Conservation (phyloP, 75 land plant species). For the Cryptomeria japonica region DNA sequence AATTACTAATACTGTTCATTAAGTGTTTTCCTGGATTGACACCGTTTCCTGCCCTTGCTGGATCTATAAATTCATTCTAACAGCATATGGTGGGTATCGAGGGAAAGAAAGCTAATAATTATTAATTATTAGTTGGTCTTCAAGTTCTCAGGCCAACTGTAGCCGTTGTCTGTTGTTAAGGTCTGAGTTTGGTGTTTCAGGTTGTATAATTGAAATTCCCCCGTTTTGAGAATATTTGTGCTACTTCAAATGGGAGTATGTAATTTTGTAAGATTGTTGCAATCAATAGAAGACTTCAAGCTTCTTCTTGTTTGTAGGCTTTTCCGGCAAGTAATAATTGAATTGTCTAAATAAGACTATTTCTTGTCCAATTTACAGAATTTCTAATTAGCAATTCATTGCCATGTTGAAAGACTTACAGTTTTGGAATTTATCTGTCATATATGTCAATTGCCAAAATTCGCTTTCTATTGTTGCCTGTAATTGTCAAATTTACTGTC, state of each 20-base stretch:
- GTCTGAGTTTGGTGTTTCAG: neutral
- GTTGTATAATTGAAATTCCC: neutral
- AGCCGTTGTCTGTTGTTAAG: too few relatives aligned
- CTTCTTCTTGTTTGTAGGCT: neutral
- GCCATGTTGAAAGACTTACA: too few relatives aligned
- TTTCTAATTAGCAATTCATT: too few relatives aligned
- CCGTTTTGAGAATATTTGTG: neutral
- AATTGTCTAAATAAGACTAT: neutral
- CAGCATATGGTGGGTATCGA: neutral
- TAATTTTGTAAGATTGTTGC: slow-evolving; percentile 4
- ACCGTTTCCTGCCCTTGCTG: neutral
- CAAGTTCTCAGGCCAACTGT: too few relatives aligned
- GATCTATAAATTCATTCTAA: neutral
- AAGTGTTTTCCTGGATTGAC: neutral
- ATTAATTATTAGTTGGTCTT: too few relatives aligned
- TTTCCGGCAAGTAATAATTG: neutral
- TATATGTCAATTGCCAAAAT: too few relatives aligned
- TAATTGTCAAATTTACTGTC: too few relatives aligned
- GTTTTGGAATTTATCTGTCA: too few relatives aligned
- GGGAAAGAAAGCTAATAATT: neutral
- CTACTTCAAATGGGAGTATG: neutral
- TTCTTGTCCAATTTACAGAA: too few relatives aligned
- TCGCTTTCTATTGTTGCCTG: too few relatives aligned
- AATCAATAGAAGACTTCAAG: neutral
- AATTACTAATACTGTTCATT: neutral